Percentiles rank a stretch among this genome's conserved stretches.
phyloP scores from a whole-genome alignment of 192 early-diverging fungal genomes.

The Backusella macrospora region DNA sequence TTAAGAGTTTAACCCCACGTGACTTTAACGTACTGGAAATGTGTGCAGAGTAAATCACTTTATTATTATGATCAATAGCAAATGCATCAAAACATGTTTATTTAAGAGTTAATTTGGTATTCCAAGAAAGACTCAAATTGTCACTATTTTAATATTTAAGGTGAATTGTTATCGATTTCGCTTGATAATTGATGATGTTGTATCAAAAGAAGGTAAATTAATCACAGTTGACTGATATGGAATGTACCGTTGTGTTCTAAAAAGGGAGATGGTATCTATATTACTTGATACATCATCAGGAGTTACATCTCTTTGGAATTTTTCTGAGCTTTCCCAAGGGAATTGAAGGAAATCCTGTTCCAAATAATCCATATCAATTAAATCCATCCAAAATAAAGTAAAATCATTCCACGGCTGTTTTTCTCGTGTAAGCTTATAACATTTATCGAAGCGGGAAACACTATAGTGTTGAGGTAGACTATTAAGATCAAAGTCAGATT shows the following conservation, averaged over 20 bases:
- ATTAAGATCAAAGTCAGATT: slow-evolving; percentile 15
- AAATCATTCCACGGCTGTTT: slow-evolving; percentile 35
- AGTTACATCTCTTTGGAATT: not conserved
- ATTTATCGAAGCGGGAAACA: slow-evolving; percentile 31
- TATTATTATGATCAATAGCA: too few relatives aligned
- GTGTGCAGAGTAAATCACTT: too few relatives aligned
- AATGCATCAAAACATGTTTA: too few relatives aligned
- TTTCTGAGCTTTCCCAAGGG: slow-evolving; percentile 28
- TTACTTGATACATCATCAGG: not conserved
- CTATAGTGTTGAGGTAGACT: slow-evolving; percentile 40
- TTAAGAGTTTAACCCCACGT: too few relatives aligned
- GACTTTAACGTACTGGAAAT: too few relatives aligned
- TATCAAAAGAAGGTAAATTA: not conserved
- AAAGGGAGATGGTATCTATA: slow-evolving; percentile 10
- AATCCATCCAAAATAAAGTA: slow-evolving; percentile 42
- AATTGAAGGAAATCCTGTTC: slow-evolving; percentile 3
- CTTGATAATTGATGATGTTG: not conserved
- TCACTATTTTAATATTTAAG: not conserved
- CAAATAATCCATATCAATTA: slow-evolving; percentile 25
- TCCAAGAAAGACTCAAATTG: not conserved
- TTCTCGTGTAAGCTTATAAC: slow-evolving; percentile 19
- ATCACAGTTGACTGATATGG: not conserved
- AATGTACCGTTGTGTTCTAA: not conserved
- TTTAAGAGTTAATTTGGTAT: not conserved
- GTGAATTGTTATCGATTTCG: not conserved